Evolutionary conservation across 83 land plant species (phyloP), one percentile per base, ranked within the genome.

Genomic region (Picea abies): DNA sequence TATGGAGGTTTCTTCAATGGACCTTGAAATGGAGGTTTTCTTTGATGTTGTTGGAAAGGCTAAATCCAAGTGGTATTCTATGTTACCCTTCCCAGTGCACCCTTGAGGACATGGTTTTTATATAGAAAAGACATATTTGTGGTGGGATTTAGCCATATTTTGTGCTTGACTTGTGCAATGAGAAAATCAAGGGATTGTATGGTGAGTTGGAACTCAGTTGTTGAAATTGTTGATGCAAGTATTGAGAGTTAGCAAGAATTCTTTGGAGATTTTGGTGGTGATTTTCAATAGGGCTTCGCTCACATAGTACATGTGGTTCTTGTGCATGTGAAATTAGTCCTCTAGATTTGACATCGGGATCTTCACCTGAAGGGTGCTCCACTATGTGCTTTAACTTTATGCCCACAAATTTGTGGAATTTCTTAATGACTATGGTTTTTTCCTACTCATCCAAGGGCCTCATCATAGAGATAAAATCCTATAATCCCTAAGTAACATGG

Each of bases 371-470:
- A 9, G 92, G 94, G 52, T 90, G 88, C 61, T 96, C 97, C 35
- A 96, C 82, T 49, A 92, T 83, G 91, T 90, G 92, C 87, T 90
- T 88, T 52, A 96, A 90, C 75, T 96, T 94, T 82, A 80, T 84
- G 37, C 98, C 35, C 26, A 90, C 89, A 83, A 94, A 96, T 73
- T 94, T 96, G 93, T 90, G 89, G 11, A 96, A 90, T 90, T 96
- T 96, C 84, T 92, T 91, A 85, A 96, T 89, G 32, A 96, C 98
- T 5, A 84, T 86, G 0, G 97, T 93, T 17, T 93, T 94, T 86
- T 96, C 98, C n/a, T 80, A 63, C 90, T 96, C 97, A 84, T 96
- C 97, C 49, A 96, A 76, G 10, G 98, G 95, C 76, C 97, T 86
- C 98, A 96, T 96, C 68, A 25, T 78, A 0, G 2, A 47, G 52